Conservation (phyloP, 306 rosid species). For the Betula pendula region DNA sequence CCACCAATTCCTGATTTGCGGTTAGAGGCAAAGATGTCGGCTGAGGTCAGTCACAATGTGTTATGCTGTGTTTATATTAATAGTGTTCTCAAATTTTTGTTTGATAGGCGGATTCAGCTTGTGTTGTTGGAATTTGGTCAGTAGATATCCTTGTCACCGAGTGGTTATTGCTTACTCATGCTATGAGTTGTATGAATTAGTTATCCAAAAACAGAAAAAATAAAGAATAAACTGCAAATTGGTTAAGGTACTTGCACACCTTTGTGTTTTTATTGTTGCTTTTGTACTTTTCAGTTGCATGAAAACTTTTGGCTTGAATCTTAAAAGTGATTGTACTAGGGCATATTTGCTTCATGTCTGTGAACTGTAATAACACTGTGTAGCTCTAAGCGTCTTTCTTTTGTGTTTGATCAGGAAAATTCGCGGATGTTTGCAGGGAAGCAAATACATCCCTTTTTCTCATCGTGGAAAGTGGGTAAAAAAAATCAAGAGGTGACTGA, state of each 20-base stretch:
- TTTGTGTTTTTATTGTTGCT: background rate
- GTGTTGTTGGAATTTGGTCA: background rate
- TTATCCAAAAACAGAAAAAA: background rate
- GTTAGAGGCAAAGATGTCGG: slow-evolving; percentile 58
- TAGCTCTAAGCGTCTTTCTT: slow-evolving; percentile 9
- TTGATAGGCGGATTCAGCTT: background rate
- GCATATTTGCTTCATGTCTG: background rate
- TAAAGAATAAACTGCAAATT: background rate
- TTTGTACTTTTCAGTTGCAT: background rate
- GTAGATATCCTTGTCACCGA: background rate
- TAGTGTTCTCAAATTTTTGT: background rate
- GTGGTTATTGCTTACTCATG: background rate
- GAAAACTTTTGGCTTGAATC: background rate
- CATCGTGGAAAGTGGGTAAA: slow-evolving; percentile 47
- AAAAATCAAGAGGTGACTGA: slow-evolving; percentile 42
- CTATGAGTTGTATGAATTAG: background rate
- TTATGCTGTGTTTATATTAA: background rate
- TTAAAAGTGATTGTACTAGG: slow-evolving; percentile 14
- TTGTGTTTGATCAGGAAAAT: slow-evolving; percentile 57
- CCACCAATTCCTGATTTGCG: slow-evolving; percentile 53
- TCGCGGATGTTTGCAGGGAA: slow-evolving; percentile 65
- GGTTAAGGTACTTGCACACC: background rate
- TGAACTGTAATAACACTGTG: background rate
- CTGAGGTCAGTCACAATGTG: slow-evolving; percentile 52
- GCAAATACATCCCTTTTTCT: slow-evolving; percentile 74